A percentile compares a stretch with the other conserved stretches of the same genome.
These are phyloP conservation scores for Physcomitrellopsis africana DNA, from an alignment of 225 moss, liverwort and hornwort genomes.

Conservation along the genomic window DNA sequence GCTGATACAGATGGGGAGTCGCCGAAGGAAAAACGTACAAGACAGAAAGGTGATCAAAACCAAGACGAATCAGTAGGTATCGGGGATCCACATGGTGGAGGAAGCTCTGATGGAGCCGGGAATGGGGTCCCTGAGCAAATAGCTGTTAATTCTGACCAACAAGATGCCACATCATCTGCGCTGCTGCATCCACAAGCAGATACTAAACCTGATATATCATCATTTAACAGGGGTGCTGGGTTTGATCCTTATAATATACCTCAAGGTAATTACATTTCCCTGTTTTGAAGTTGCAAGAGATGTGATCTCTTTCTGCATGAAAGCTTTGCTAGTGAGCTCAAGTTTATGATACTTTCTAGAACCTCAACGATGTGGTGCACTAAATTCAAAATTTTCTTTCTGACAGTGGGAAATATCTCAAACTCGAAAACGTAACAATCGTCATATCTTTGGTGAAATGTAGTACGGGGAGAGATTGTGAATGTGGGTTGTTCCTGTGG, in stretches of 20 bases:
- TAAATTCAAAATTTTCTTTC: not conserved
- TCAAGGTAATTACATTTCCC: conserved; percentile 40
- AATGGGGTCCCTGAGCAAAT: conserved; percentile 51
- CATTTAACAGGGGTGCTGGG: conserved; percentile 50
- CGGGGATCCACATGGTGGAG: conserved; percentile 56
- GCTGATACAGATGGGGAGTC: conserved; percentile 93
- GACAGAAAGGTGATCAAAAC: conserved; percentile 75
- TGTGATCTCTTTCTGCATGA: not conserved
- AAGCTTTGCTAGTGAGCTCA: not conserved
- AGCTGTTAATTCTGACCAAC: conserved; percentile 50
- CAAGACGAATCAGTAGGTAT: conserved; percentile 74
- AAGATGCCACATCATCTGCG: conserved; percentile 55
- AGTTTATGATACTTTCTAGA: not conserved
- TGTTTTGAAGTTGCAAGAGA: not conserved
- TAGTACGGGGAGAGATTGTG: not conserved
- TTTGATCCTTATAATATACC: conserved; percentile 61
- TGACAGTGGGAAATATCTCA: not conserved
- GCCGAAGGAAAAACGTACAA: conserved; percentile 84
- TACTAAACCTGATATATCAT: conserved; percentile 58
- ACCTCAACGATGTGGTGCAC: not conserved
- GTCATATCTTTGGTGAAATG: not conserved
- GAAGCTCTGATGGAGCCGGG: conserved; percentile 57
- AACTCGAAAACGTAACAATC: not conserved
- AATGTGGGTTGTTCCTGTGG: not conserved
- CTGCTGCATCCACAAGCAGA: conserved; percentile 52